Base-by-base conservation (phyloP, 2,329 filamentous ascomycete genomes). In the Cladosporium phlei region DNA sequence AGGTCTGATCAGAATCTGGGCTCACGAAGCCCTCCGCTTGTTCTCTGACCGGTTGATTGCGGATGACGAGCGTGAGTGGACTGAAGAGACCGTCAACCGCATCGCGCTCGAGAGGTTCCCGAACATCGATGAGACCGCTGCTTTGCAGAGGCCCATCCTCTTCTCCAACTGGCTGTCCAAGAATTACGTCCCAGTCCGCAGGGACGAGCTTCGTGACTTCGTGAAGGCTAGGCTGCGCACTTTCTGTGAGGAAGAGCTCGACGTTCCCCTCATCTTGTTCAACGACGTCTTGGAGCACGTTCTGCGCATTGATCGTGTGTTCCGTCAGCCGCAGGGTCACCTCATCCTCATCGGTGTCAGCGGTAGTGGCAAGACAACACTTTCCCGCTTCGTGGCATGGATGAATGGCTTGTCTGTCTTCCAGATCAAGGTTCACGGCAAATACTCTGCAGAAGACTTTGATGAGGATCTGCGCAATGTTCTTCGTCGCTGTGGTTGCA, bases 111-210 rank as follows among this genome's bases (percentile, higher is more conserved):
- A 96, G 51, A 82, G 86, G 63, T 99, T 99, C 78, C 93, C 93
- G 1, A 95, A 83, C n/a, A 88, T 98, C 51, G 87, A 98, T 52
- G 86, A 96, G 56, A 77, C 85, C 33, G 85, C 88, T 66, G 90
- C 93, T 38, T 79, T 99, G 22, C 86, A 87, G 54, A 88, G 88
- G 0, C 94, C 93, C 1, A 97, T 99, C 46, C 73, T 99, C 47
- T 99, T 95, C 76, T 98, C 94, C 5, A 99, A 98, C 71, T 99
- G 93, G 93, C 78, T 98, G 5, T 97, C 91, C 10, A 97, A 95
- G 80, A 87, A 99, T 66, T 99, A 99, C 62, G 82, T 97, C 9
- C 93, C 93, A 5, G 93, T 99, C 29, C 89, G 95, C 60, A 86
- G 93, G 56, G 93, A 98, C 63, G 86, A 94, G 60, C 76, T 99